phyloP scores from a whole-genome alignment of 768 basidiomycete species.

The Collybia mongolica region DNA sequence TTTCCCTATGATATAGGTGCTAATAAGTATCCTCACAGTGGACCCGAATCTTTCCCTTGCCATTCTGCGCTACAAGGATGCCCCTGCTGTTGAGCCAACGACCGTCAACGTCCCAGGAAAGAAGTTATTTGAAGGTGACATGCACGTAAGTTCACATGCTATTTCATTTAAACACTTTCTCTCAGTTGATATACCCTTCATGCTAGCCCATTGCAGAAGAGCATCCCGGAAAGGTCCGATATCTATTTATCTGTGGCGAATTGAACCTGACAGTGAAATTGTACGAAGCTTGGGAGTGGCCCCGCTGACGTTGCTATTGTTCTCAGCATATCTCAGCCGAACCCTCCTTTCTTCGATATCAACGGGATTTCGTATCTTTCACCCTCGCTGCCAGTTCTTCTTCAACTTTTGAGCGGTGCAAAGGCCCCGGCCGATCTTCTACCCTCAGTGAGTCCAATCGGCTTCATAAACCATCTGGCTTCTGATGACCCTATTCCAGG shows the following conservation, averaged over 20 bases:
- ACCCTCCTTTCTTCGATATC: conserved; percentile 20
- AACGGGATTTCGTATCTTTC: conserved; percentile 29
- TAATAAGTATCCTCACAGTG: conserved; percentile 11
- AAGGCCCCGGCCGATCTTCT: conserved; percentile 25
- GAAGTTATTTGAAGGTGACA: conserved; percentile 23
- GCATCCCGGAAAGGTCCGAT: conserved; percentile 14
- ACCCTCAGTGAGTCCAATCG: conserved; percentile 43
- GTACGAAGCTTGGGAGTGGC: conserved; percentile 13
- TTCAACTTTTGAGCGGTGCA: conserved; percentile 58
- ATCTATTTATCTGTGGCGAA: background rate
- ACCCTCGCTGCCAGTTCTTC: conserved; percentile 49
- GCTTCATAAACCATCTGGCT: conserved; percentile 30
- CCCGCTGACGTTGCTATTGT: conserved; percentile 20
- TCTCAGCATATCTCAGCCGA: conserved; percentile 19
- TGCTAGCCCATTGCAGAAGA: conserved; percentile 13
- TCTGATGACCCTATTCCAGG: conserved; percentile 17
- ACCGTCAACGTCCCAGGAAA: conserved; percentile 17
- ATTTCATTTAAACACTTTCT: background rate
- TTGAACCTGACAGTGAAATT: background rate
- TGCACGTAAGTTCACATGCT: conserved; percentile 22
- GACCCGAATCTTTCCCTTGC: conserved; percentile 10
- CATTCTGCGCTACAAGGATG: conserved; percentile 38
- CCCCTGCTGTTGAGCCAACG: conserved; percentile 28
- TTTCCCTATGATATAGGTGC: background rate
- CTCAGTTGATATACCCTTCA: background rate